Base-by-base conservation (phyloP, 1,284 basidiomycete species). In the Cystobasidiaceae sp. region DNA sequence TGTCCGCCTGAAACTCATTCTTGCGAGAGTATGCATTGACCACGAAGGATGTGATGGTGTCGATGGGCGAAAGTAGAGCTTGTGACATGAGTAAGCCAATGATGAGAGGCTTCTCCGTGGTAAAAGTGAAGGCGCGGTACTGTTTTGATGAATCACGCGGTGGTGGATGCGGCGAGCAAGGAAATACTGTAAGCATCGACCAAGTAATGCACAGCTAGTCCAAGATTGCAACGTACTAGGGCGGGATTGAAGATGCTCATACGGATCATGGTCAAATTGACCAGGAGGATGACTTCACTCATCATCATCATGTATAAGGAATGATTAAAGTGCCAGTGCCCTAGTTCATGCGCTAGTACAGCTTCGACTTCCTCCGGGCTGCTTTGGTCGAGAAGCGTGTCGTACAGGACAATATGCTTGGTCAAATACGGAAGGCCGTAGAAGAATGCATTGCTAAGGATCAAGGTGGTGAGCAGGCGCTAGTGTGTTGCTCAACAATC, bases 351-450 rank as follows among this genome's bases (percentile, higher is more conserved):
- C 0, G 92, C 79, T 74, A 82, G 73, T 2, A 94, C 90, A 21
- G 92, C 92, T 72, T 93, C 91, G 23, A 96, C 89, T 76, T 93
- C 89, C 30, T 89, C 88, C 0, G 92, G 83, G 64, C 86, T 85
- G 75, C 85, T 88, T 75, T 97, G 86, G 73, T 93, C 87, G 75
- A 97, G 90, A 67, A 98, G 83, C 0, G 94, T 97, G 75, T 97
- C 94, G 75, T 91, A 98, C 72, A 98, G 88, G 75, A 97, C 93
- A 72, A 98, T 93, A 77, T 93, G 91, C 75, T 94, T 94, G 75
- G 85, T 87, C 78, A 83, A 56, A 43, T 90, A 93, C 2, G 90
- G 91, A 15, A 94, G 82, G 67, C 92, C 91, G 71, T 91, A 93
- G 81, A 93, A 94, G 80, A 62, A 67, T 19, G 67, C 62, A 34